Base-by-base conservation (phyloP, 2,329 filamentous ascomycete species). In the Lachnum nothofagi region DNA sequence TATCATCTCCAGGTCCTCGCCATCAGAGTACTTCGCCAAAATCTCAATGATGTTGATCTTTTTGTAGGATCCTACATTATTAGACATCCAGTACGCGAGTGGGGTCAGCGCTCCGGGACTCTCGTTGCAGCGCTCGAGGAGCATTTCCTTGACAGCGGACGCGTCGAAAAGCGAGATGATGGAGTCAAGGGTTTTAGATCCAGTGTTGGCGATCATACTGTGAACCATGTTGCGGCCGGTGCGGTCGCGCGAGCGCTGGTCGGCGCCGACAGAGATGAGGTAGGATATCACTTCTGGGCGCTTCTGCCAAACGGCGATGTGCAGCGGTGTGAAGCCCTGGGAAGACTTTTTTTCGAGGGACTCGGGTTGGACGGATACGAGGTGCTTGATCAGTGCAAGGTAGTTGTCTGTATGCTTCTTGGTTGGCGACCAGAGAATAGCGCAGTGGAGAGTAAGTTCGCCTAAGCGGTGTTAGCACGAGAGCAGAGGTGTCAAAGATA, bases 181-280 rank as follows among this genome's bases (percentile, higher is more conserved):
- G 1, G 64, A 53, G 8, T 70, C 65, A 16, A 80, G 65, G 52
- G 59, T 20, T 57, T 60, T 3, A 50, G 46, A 9, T 71, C 60
- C 22, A 1, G 23, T 44, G 8, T 52, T 42, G 1, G 29, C 39
- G n/a, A 8, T 17, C 16, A 17, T 72, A 2, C 74, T 70, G 60
- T 94, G 88, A 1, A 91, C 54, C 14, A 91, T 69, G 58, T 91
- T 94, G 56, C 79, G 74, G 9, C 80, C 80, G 3, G 68, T 63
- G 8, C 68, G 68, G 60, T 88, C 83, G 20, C 82, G 82, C 27
- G 70, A 70, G 1, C 79, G 78, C 61, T 88, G 83, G 60, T 93
- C 80, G 2, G 86, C 86, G 3, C 85, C 86, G 22, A 77, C 79
- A 1, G 75, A 70, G 43, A 91, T 73, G 29, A 95, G 73, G 0